Percentiles rank a stretch among this genome's conserved stretches.
Conservation (phyloP, 345 rosid genomes). For the Eucalyptus camaldulensis region DNA sequence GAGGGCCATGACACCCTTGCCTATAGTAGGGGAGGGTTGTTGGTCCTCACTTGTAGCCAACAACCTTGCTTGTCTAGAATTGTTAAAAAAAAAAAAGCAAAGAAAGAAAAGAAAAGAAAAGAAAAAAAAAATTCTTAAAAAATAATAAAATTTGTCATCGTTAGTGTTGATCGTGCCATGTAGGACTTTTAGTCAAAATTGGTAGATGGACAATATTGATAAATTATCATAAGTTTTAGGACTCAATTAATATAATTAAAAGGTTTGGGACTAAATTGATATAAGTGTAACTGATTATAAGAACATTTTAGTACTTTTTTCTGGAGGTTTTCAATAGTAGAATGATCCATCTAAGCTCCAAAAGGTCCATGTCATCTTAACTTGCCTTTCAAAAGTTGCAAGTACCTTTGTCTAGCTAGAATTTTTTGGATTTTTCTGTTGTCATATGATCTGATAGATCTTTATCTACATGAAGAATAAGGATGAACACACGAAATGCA, state of each 20-base stretch:
- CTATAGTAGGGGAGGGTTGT: neutral
- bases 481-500: neutral
- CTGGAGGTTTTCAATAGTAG: neutral
- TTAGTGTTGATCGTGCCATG: accelerated
- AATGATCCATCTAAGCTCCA: neutral
- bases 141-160: too few species aligned
- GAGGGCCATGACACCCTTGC: accelerated
- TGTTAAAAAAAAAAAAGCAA: neutral
- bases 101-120: neutral
- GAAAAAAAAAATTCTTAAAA: too few species aligned
- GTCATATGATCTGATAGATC: neutral
- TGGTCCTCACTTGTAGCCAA: neutral
- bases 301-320: neutral
- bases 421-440: neutral
- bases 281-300: too few species aligned
- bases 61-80: neutral
- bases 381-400: neutral
- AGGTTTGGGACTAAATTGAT: accelerated
- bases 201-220: neutral
- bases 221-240: too few species aligned
- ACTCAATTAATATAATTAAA: too few species aligned
- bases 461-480: neutral
- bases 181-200: too few species aligned
- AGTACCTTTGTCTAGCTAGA: neutral
- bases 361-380: neutral